Evolutionary conservation across 2,329 filamentous ascomycete genomes (phyloP).

Genomic region (Emergomyces orientalis): DNA sequence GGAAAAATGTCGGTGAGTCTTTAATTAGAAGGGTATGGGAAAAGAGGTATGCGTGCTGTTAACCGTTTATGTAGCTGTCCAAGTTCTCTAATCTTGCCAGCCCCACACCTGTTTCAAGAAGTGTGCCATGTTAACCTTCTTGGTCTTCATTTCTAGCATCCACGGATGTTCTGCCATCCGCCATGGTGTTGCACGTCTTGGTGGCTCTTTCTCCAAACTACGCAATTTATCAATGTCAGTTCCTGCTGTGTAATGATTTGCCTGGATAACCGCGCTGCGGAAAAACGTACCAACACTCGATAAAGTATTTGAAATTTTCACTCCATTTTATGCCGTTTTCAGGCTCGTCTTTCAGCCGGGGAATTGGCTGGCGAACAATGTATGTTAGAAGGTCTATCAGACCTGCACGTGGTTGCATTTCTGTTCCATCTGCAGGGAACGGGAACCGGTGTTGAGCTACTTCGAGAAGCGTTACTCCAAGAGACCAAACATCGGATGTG

Average conservation of each 20-base stretch:
- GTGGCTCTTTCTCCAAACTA: constrained; percentile 88
- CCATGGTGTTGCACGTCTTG: constrained; percentile 84
- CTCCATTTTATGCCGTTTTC: constrained; percentile 87
- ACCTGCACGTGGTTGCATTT: constrained; percentile 86
- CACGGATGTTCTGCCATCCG: constrained; percentile 98
- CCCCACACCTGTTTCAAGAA: constrained; percentile 95
- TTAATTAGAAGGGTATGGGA: not conserved
- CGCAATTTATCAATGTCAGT: constrained; percentile 3
- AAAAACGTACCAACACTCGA: constrained; percentile 85
- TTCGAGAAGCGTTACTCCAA: constrained; percentile 93
- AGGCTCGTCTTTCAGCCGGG: constrained; percentile 90
- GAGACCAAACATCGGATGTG: constrained; percentile 96
- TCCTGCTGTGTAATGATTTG: not conserved
- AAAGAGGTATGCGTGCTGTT: not conserved
- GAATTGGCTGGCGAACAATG: constrained; percentile 91
- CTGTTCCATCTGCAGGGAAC: constrained; percentile 91
- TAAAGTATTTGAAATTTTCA: constrained; percentile 97
- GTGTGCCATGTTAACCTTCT: constrained; percentile 94
- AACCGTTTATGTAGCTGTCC: not conserved
- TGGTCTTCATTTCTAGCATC: constrained; percentile 93
- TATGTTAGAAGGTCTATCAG: constrained; percentile 94
- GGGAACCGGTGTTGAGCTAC: constrained; percentile 98
- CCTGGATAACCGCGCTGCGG: constrained; percentile 13
- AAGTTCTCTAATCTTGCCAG: constrained; percentile 59
- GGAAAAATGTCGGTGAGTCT: not conserved